Evolutionary conservation across 139 green algal species (phyloP).

Genomic region (Nannochloris sp.): DNA sequence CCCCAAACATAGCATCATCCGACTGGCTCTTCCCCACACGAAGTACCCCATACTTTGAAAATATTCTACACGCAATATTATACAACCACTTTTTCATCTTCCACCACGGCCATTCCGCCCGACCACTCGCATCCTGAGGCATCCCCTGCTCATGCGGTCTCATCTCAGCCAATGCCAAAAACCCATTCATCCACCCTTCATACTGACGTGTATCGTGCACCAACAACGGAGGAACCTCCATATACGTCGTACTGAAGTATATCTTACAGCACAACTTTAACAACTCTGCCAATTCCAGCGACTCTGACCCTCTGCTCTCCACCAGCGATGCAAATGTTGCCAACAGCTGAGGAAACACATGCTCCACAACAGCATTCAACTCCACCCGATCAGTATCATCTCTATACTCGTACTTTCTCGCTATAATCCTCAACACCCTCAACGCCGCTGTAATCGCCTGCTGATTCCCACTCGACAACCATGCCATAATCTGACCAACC

Average conservation of each 20-base stretch:
- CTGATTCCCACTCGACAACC: constrained; percentile 43
- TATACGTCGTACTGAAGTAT: constrained; percentile 84
- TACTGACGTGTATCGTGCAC: constrained; percentile 64
- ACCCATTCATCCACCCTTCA: constrained; percentile 68
- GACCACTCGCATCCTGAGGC: constrained; percentile 51
- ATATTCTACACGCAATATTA: constrained; percentile 74
- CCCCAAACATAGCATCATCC: constrained; percentile 50
- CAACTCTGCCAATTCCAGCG: constrained; percentile 50
- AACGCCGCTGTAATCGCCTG: constrained; percentile 65
- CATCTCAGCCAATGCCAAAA: constrained; percentile 57
- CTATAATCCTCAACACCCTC: constrained; percentile 68
- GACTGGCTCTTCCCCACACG: constrained; percentile 35
- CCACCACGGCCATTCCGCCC: constrained; percentile 76
- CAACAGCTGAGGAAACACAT: constrained; percentile 22
- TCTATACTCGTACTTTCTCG: constrained; percentile 95
- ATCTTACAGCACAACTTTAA: constrained; percentile 79
- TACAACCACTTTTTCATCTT: constrained; percentile 96
- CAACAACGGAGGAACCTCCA: constrained; percentile 64
- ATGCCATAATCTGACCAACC: constrained; percentile 21
- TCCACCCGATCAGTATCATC: constrained; percentile 60
- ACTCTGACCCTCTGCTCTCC: not conserved
- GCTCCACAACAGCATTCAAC: constrained; percentile 41
- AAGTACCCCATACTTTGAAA: constrained; percentile 61
- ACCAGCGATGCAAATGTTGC: constrained; percentile 27
- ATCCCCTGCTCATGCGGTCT: constrained; percentile 58